These are phyloP conservation scores for Salvia hispanica DNA, from an alignment of 257 asterid genomes.

Conservation along the genomic window DNA sequence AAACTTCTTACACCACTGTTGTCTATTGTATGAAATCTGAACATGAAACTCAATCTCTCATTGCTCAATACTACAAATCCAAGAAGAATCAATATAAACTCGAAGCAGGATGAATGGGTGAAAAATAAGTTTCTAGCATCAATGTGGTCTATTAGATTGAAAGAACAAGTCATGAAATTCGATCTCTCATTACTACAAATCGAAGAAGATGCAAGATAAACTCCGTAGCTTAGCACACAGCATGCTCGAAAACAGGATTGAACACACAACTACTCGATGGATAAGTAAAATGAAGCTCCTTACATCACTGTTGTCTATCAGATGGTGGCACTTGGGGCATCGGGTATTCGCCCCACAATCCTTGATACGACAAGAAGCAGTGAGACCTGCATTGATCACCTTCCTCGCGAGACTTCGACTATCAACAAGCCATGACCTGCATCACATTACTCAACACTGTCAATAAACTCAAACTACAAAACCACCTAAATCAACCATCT, in stretches of 20 bases:
- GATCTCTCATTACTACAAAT: background rate
- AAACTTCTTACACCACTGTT: too few species aligned
- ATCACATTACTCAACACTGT: conserved; percentile 15
- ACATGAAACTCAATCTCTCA: too few species aligned
- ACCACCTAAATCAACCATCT: background rate
- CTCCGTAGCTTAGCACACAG: background rate
- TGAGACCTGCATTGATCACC: conserved; percentile 66
- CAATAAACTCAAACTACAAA: conserved; percentile 12
- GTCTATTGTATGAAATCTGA: too few species aligned
- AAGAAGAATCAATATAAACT: too few species aligned
- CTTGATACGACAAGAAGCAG: conserved; percentile 49
- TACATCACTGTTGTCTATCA: conserved; percentile 72
- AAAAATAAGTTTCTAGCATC: too few species aligned
- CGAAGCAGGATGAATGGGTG: too few species aligned
- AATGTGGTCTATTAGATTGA: too few species aligned
- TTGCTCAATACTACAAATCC: too few species aligned
- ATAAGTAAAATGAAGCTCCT: conserved; percentile 42
- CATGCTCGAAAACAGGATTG: background rate
- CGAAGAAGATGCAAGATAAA: background rate
- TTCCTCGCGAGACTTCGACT: conserved; percentile 69
- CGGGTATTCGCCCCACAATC: conserved; percentile 67
- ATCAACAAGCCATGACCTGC: conserved; percentile 78
- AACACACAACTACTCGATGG: background rate
- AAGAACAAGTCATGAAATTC: too few species aligned
- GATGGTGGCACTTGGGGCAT: conserved; percentile 69